Percentiles rank a stretch among this genome's conserved stretches.
Conservation (phyloP, 768 basidiomycete genomes). For the Pholiota molesta region DNA sequence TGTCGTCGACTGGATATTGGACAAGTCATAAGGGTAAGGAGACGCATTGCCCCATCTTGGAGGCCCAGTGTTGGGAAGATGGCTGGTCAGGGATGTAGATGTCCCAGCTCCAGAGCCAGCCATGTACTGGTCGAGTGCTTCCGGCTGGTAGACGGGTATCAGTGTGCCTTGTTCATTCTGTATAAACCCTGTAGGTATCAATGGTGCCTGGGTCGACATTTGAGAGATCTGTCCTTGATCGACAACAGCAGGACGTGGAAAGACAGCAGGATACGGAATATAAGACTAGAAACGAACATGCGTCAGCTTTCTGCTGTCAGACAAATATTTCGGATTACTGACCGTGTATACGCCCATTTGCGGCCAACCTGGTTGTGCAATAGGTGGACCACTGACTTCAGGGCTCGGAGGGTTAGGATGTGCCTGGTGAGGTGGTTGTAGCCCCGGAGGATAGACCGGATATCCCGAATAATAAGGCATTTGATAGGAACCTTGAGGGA, state of each 20-base stretch:
- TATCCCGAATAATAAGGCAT: conserved; percentile 53
- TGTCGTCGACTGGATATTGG: neutral
- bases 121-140: conserved; percentile 74
- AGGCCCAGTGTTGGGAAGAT: conserved; percentile 7
- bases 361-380: conserved; percentile 39
- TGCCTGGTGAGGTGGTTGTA: conserved; percentile 25
- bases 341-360: conserved; percentile 50
- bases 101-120: conserved; percentile 36
- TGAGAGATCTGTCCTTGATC: conserved; percentile 32
- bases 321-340: conserved; percentile 22
- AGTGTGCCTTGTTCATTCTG: conserved; percentile 76
- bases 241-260: conserved; percentile 33
- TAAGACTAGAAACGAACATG: conserved; percentile 39
- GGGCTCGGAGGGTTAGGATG: conserved; percentile 38
- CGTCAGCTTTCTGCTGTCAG: conserved; percentile 1
- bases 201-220: conserved; percentile 49
- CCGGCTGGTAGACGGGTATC: conserved; percentile 70
- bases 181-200: conserved; percentile 69
- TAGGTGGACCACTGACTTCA: conserved; percentile 38
- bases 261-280: conserved; percentile 49
- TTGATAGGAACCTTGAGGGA: conserved; percentile 54
- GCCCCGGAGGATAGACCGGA: conserved; percentile 43
- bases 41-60: conserved; percentile 26
- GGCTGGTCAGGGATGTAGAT: conserved; percentile 20
- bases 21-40: conserved; percentile 14